Conservation (phyloP, 2,329 filamentous ascomycete genomes). For the Tolypocladium nubicola region DNA sequence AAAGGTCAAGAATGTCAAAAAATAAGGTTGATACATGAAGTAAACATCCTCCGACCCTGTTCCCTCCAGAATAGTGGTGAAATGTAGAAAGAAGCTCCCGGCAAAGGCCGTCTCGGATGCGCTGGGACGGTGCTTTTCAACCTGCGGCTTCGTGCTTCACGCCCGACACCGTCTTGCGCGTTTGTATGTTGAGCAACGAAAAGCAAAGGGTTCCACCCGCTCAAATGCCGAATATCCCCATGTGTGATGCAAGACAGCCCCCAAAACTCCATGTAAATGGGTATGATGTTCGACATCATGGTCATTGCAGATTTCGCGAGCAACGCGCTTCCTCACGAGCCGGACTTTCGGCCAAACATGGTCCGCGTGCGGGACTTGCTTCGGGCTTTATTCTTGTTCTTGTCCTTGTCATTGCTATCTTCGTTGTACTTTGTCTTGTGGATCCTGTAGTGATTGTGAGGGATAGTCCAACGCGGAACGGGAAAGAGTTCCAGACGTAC, state of each 20-base stretch:
- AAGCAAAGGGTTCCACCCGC: slow-evolving; percentile 7
- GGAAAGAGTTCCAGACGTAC: slow-evolving; percentile 41
- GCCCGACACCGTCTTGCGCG: not conserved
- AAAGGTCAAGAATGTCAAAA: not conserved
- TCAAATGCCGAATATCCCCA: slow-evolving; percentile 7
- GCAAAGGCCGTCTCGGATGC: not conserved
- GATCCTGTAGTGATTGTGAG: slow-evolving; percentile 52
- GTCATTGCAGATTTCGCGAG: slow-evolving; percentile 12
- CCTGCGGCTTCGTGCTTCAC: not conserved
- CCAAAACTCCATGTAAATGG: slow-evolving; percentile 22
- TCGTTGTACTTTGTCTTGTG: slow-evolving; percentile 91
- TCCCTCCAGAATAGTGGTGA: not conserved
- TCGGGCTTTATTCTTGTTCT: slow-evolving; percentile 51
- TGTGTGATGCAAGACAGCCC: slow-evolving; percentile 8
- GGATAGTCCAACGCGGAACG: too few species aligned
- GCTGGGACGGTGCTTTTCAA: not conserved
- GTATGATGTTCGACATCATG: slow-evolving; percentile 18
- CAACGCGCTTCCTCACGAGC: slow-evolving; percentile 1
- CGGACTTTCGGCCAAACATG: slow-evolving; percentile 50
- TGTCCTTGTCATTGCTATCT: slow-evolving; percentile 35
- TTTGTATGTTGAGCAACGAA: not conserved
- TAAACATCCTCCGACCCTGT: not conserved
- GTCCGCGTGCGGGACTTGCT: slow-evolving; percentile 68
- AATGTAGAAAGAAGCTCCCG: not conserved
- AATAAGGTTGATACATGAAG: slow-evolving; percentile 1